Evolutionary conservation across 2,329 filamentous ascomycete species (phyloP), one percentile per base, ranked within the genome.

Genomic region (Sporothrix phasma): DNA sequence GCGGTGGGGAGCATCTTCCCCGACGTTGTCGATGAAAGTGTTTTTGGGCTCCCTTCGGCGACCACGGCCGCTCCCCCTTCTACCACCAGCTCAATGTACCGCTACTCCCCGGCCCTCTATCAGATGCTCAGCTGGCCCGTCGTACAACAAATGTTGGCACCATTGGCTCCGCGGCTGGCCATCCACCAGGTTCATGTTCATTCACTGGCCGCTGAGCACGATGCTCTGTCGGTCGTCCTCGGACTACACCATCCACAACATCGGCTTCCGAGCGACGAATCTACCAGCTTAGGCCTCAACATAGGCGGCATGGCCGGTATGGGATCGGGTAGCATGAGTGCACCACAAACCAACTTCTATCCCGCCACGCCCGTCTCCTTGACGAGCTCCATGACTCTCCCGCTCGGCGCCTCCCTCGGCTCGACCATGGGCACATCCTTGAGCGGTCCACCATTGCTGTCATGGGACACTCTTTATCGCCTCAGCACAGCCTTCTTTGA

Each of bases 401-500:
- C 51, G 5, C 51, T 56, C 19, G 51, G 51, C 1, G 51, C 31
- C n/a, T 56, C 51, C 8, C 31, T 56, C 10, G 51, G 51, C n/a
- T 56, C 51, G 19, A 39, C 31, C 6, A n/a, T 56, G 5, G 51
- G 31, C 3, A 56, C 60, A 8, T 61, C 61, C 45, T 19, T 67
- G n/a, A 17, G 59, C 15, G 45, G 39, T 7, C 51, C 59, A 22
- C 5, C 47, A 1, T 70, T 69, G 5, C 69, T 85, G 56, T 77
- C 75, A 13, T 78, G 78, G 71, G 80, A 82, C 5, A 74, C 75
- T 2, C 80, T 85, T 73, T 76, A 79, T 64, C 74, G 75, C 26
- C 74, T 83, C 43, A 77, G 78, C 64, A 81, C 80, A 58, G 76
- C 78, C 0, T 87, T 83, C 69, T 87, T 87, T 69, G 80, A 84